These are phyloP conservation scores for Ophiostoma himal-ulmi DNA, from an alignment of 2,329 filamentous ascomycete species.

Conservation along the genomic window DNA sequence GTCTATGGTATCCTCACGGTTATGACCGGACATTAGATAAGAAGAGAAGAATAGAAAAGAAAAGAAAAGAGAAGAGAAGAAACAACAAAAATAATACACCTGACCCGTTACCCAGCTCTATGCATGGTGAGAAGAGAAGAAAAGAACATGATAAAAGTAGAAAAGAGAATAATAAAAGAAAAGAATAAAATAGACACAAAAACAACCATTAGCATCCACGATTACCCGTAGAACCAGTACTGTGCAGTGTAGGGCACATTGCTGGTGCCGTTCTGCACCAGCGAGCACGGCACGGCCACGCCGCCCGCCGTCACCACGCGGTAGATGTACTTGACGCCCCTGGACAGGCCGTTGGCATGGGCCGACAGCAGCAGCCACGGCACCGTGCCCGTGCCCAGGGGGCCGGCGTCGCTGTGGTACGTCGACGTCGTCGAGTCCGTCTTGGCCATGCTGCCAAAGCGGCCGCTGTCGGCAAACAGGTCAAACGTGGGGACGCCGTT, in stretches of 20 bases:
- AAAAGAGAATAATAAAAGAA: constrained; percentile 12
- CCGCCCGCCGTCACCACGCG: constrained; percentile 53
- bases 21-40: neutral
- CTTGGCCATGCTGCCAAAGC: constrained; percentile 42
- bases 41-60: neutral
- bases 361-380: constrained; percentile 47
- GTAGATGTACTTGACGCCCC: constrained; percentile 43
- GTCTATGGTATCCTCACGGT: neutral
- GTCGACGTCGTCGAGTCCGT: constrained; percentile 52
- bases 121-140: neutral
- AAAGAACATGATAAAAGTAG: neutral
- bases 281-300: constrained; percentile 39
- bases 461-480: constrained; percentile 38
- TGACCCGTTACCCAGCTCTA: neutral
- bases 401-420: constrained; percentile 40
- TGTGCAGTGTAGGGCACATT: constrained; percentile 52
- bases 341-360: constrained; percentile 28
- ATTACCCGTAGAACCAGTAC: constrained; percentile 52
- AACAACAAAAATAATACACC: neutral
- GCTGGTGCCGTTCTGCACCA: constrained; percentile 37
- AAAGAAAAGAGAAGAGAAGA: neutral
- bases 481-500: constrained; percentile 54
- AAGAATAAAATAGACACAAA: constrained; percentile 1
- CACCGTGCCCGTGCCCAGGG: constrained; percentile 47
- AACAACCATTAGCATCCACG: neutral